Base-by-base conservation (phyloP, 352 stramenopile species). In the Phytophthora cactorum region DNA sequence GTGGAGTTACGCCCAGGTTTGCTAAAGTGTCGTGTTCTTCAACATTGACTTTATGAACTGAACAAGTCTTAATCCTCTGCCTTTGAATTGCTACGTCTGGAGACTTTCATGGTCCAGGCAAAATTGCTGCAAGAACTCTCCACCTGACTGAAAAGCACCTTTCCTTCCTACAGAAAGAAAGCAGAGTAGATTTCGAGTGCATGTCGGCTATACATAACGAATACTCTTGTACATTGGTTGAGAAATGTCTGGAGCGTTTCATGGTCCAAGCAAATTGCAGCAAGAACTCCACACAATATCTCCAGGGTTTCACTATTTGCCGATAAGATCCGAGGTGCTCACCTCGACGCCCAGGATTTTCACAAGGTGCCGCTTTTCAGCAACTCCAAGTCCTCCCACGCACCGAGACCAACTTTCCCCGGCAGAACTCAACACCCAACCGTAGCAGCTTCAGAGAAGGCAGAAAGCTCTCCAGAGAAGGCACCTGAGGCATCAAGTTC, bases 261-360 rank as follows among this genome's bases (percentile, higher is more conserved):
- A 91, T 91, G 80, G 82, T 84, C 74, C 82, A 70, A 77, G 75
- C 72, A 71, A 87, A 88, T 86, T 87, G 79, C 80, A 77, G 75
- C 78, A 78, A 75, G 78, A 88, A 89, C 82, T 88, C 82, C 82
- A 89, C 82, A 89, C 81, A 90, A 68, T 86, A 79, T 75, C 82
- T 86, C 78, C 74, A 73, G 49, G 6, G 34, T 29, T 65, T 88
- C 45, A 25, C 41, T 90, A 64, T 88, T 44, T 75, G 82, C 82
- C 75, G 66, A 79, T 56, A 54, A 51, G 50, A 38, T 28, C 71
- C 65, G 47, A 71, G 52, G 63, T 28, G 50, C 59, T 44, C 57
- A 29, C 27, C 47, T 59, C 36, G n/a, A 32, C 22, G 46, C 45
- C 57, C 9, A 45, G 14, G 52, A 49, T 63, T 36, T 56, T 44